Percentiles rank a stretch among this genome's conserved stretches.
Evolutionary conservation across 805 yeast genomes (phyloP).

Genomic region (Spathaspora arborariae): DNA sequence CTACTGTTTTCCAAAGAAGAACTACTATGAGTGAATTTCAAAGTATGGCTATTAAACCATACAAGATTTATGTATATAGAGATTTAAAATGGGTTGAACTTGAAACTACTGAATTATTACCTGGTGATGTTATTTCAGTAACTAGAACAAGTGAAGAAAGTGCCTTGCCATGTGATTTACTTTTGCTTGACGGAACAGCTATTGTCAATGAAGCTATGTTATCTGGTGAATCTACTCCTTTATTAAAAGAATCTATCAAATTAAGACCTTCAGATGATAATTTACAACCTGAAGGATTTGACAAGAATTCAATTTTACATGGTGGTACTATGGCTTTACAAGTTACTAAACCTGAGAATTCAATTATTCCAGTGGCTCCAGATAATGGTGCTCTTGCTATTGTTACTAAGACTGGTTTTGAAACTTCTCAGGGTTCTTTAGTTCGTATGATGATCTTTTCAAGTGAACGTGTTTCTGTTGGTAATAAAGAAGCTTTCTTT

Average conservation of each 20-base stretch:
- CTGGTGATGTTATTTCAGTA: constrained; percentile 87
- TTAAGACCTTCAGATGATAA: constrained; percentile 71
- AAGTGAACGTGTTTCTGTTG: constrained; percentile 93
- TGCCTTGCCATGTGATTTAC: constrained; percentile 91
- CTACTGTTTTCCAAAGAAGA: constrained; percentile 94
- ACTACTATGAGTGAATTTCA: constrained; percentile 92
- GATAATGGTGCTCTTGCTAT: constrained; percentile 90
- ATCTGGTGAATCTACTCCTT: constrained; percentile 96
- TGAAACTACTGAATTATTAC: constrained; percentile 73
- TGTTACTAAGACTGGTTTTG: constrained; percentile 94
- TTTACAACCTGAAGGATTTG: constrained; percentile 76
- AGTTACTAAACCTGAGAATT: constrained; percentile 65
- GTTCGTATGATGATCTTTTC: constrained; percentile 98
- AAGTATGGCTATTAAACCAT: constrained; percentile 96
- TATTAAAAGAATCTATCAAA: constrained; percentile 85
- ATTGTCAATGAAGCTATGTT: constrained; percentile 99
- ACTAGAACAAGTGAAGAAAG: constrained; percentile 86
- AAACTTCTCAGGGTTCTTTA: constrained; percentile 94
- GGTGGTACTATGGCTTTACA: constrained; percentile 98
- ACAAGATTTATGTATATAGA: constrained; percentile 69
- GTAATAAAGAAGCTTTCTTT: constrained; percentile 89
- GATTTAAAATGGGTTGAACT: constrained; percentile 64
- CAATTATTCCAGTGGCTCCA: constrained; percentile 63
- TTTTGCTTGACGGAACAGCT: constrained; percentile 83
- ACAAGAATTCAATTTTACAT: constrained; percentile 81